These are phyloP conservation scores for Fusarium sp. DNA, from an alignment of 2,329 filamentous ascomycete species.

Conservation along the genomic window DNA sequence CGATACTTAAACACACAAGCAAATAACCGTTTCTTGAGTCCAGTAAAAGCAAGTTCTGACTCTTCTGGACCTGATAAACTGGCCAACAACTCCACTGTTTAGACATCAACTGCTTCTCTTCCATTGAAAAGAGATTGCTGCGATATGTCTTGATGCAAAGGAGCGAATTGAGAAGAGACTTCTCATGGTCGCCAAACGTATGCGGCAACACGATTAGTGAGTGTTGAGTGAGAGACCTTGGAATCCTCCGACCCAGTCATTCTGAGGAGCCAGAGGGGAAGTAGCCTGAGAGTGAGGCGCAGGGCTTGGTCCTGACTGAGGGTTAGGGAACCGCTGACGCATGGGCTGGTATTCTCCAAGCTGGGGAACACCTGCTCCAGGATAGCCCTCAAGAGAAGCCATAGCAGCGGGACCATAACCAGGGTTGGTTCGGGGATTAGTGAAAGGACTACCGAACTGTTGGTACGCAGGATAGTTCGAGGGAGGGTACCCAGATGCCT, in stretches of 20 bases:
- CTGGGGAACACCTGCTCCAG: conserved; percentile 50
- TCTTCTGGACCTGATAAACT: conserved; percentile 17
- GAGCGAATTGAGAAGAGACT: conserved; percentile 14
- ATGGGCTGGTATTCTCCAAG: conserved; percentile 58
- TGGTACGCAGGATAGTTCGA: conserved; percentile 51
- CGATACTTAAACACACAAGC: conserved; percentile 16
- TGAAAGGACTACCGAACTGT: conserved; percentile 48
- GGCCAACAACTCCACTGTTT: conserved; percentile 14
- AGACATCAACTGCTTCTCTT: conserved; percentile 18
- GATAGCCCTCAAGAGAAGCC: conserved; percentile 47
- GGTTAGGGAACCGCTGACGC: conserved; percentile 60
- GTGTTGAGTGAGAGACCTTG: conserved; percentile 79
- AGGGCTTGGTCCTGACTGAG: conserved; percentile 52
- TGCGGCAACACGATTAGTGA: conserved; percentile 52
- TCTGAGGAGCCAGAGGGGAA: conserved; percentile 57
- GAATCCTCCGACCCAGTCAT: conserved; percentile 73
- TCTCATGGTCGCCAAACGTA: conserved; percentile 13
- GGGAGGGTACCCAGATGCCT: conserved; percentile 49
- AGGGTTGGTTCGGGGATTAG: conserved; percentile 47
- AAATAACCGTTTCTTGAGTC: conserved; percentile 23
- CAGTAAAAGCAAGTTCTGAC: conserved; percentile 16
- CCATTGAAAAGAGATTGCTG: background rate
- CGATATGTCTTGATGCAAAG: conserved; percentile 9
- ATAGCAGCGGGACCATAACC: conserved; percentile 47
- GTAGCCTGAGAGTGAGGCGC: conserved; percentile 52